These are phyloP conservation scores for Malbranchea cinnamomea DNA, from an alignment of 2,329 filamentous ascomycete species.

Conservation along the genomic window DNA sequence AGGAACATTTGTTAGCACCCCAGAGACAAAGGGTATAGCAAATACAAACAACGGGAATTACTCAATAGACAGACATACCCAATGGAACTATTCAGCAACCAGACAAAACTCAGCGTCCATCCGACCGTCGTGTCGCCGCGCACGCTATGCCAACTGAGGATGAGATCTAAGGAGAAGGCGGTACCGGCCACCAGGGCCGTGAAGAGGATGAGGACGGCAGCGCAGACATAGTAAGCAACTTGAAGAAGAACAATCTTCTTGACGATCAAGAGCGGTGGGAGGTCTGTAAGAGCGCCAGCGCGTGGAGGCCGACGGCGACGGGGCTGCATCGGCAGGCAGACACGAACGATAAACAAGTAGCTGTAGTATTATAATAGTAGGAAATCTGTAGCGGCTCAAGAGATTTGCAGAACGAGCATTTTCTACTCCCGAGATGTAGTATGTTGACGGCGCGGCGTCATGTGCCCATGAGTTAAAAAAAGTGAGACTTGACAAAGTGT, in stretches of 20 bases:
- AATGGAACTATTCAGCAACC: slow-evolving; percentile 50
- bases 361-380: too few species aligned
- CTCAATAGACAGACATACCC: slow-evolving; percentile 39
- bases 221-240: slow-evolving; percentile 47
- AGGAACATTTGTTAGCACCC: background rate
- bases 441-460: too few species aligned
- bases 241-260: slow-evolving; percentile 53
- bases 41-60: too few species aligned
- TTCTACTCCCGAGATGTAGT: too few species aligned
- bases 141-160: slow-evolving; percentile 49
- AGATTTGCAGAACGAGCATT: too few species aligned
- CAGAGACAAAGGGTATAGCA: slow-evolving; percentile 6
- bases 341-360: too few species aligned
- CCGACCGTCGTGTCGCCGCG: slow-evolving; percentile 54
- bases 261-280: slow-evolving; percentile 51
- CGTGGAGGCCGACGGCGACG: slow-evolving; percentile 46
- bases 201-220: slow-evolving; percentile 49
- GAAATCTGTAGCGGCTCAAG: too few species aligned
- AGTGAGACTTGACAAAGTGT: too few species aligned
- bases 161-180: slow-evolving; percentile 40
- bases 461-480: too few species aligned
- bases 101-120: slow-evolving; percentile 54
- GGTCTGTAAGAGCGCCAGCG: slow-evolving; percentile 50
- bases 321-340: slow-evolving; percentile 43
- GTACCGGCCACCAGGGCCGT: slow-evolving; percentile 51